Evolutionary conservation across 345 rosid genomes (phyloP).

Genomic region (Salix exigua): DNA sequence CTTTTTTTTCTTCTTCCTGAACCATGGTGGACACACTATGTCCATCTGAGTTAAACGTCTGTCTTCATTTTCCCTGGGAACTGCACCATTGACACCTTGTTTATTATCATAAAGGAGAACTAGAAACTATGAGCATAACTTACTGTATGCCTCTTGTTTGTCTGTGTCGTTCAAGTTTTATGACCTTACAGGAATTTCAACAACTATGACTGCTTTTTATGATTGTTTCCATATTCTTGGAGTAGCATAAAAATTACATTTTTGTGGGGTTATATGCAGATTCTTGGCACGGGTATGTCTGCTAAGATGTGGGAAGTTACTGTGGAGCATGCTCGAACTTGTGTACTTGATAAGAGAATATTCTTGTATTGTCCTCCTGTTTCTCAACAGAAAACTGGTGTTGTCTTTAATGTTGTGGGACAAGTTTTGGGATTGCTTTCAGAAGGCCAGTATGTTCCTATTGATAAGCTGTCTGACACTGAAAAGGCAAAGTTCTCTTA

Average conservation of each 20-base stretch:
- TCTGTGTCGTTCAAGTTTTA: not conserved
- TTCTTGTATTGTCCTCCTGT: slow-evolving; percentile 55
- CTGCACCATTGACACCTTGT: not conserved
- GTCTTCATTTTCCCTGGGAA: not conserved
- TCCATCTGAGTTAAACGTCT: not conserved
- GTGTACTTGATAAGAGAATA: slow-evolving; percentile 65
- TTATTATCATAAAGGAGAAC: not conserved
- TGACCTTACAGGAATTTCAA: slow-evolving; percentile 1
- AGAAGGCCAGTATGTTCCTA: slow-evolving; percentile 56
- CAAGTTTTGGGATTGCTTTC: slow-evolving; percentile 75
- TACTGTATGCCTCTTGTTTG: not conserved
- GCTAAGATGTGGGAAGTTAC: slow-evolving; percentile 99
- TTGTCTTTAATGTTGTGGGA: slow-evolving; percentile 88
- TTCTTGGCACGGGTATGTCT: slow-evolving; percentile 98
- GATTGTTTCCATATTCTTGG: not conserved
- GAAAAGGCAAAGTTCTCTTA: slow-evolving; percentile 58
- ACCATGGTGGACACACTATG: not conserved
- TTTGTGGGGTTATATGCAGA: slow-evolving; percentile 40
- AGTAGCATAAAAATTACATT: not conserved
- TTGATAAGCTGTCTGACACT: slow-evolving; percentile 70
- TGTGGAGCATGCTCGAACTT: slow-evolving; percentile 78
- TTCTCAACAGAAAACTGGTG: slow-evolving; percentile 63
- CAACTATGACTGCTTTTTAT: not conserved
- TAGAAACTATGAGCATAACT: not conserved
- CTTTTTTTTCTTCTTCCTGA: not conserved